phyloP scores from a whole-genome alignment of 1,284 basidiomycete species.

The Quambalaria eucalypti region DNA sequence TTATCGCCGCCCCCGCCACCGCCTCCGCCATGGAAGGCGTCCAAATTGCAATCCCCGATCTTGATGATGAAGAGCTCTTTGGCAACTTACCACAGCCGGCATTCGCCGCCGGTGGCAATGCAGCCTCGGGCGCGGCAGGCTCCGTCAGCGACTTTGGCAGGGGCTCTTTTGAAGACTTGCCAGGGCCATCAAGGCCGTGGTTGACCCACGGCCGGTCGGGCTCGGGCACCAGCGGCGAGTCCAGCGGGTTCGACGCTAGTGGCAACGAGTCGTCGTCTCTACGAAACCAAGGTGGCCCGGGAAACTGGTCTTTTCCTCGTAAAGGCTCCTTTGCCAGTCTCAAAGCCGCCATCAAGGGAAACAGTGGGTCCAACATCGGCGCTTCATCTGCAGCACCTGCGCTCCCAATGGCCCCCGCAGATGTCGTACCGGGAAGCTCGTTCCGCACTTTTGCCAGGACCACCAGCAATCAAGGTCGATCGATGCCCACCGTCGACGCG shows the following conservation, averaged over 20 bases:
- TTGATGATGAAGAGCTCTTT: constrained; percentile 35
- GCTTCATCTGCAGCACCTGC: too few relatives aligned
- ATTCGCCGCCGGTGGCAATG: background rate
- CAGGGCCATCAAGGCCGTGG: constrained; percentile 16
- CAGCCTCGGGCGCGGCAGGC: constrained; percentile 4
- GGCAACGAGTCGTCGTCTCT: background rate
- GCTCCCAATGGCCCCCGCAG: too few relatives aligned
- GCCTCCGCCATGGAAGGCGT: constrained; percentile 8
- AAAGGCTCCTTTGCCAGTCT: constrained; percentile 10
- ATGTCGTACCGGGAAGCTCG: too few relatives aligned
- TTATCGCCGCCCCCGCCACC: too few relatives aligned
- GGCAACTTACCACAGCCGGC: constrained; percentile 12
- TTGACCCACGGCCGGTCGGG: constrained; percentile 8
- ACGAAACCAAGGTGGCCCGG: background rate
- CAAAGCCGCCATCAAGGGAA: constrained; percentile 9
- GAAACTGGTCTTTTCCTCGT: constrained; percentile 4
- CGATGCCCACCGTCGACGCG: too few relatives aligned
- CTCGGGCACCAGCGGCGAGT: constrained; percentile 4
- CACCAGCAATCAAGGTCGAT: too few relatives aligned
- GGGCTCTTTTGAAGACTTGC: constrained; percentile 11
- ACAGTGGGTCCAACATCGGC: too few relatives aligned
- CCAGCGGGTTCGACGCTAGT: background rate
- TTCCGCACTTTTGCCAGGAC: too few relatives aligned
- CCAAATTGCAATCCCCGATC: constrained; percentile 42
- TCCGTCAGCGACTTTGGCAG: constrained; percentile 5